These are phyloP conservation scores for Balakata baccata DNA, from an alignment of 345 rosid genomes.

Conservation along the genomic window DNA sequence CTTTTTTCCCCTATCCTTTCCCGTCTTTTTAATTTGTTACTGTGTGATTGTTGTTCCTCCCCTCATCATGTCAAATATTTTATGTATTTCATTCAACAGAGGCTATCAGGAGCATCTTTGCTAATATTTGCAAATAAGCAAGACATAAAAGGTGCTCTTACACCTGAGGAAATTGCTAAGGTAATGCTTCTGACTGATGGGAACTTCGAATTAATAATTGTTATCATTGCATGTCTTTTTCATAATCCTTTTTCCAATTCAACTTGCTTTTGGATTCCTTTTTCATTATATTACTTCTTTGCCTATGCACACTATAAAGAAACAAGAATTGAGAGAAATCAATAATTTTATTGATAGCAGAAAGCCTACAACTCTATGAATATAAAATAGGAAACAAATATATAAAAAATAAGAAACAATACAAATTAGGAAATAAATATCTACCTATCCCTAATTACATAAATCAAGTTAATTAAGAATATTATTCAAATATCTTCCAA, in stretches of 20 bases:
- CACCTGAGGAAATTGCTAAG: conserved; percentile 79
- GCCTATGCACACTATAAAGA: neutral
- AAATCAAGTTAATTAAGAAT: no score
- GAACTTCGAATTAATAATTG: neutral
- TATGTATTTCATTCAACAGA: conserved; percentile 41
- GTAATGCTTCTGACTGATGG: conserved; percentile 34
- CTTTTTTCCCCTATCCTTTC: neutral
- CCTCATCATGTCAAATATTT: neutral
- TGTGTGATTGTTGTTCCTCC: neutral
- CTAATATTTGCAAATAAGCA: conserved; percentile 86
- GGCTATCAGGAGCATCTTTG: conserved; percentile 87
- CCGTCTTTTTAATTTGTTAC: neutral
- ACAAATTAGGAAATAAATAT: no score
- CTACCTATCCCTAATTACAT: no score
- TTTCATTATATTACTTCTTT: neutral
- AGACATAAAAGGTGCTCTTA: conserved; percentile 82
- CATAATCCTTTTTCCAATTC: neutral
- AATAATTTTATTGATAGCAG: no score
- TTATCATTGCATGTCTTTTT: neutral
- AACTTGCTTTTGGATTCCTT: neutral
- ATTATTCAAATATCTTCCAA: no score
- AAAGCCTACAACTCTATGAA: no score
- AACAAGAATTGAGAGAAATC: no score
- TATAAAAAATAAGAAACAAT: no score
- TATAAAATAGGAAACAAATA: no score